phyloP scores from a whole-genome alignment of 1,284 basidiomycete genomes.

The Puccinia hordei region DNA sequence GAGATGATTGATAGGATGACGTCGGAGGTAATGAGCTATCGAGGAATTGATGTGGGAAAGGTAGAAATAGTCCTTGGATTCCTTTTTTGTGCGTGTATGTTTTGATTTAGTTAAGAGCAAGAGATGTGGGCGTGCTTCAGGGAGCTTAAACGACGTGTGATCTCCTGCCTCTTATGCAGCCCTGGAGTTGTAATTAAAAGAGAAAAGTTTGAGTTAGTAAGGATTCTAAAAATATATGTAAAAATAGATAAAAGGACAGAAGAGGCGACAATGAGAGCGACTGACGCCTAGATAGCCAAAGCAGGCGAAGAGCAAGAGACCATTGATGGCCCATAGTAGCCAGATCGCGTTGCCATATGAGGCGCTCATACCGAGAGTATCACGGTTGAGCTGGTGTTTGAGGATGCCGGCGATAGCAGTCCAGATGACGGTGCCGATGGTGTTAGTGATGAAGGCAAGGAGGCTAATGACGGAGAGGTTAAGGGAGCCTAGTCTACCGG shows the following conservation, averaged over 20 bases:
- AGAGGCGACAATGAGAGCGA: background rate
- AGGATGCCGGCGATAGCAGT: slow-evolving; percentile 34
- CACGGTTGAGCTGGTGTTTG: slow-evolving; percentile 23
- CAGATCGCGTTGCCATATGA: slow-evolving; percentile 43
- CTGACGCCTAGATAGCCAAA: slow-evolving; percentile 28
- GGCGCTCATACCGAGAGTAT: slow-evolving; percentile 20
- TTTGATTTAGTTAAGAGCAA: no score
- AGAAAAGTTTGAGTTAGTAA: background rate
- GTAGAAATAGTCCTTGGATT: background rate
- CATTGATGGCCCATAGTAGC: slow-evolving; percentile 39
- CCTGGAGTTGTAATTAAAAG: background rate
- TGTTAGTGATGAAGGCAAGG: slow-evolving; percentile 24
- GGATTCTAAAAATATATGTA: background rate
- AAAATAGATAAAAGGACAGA: background rate
- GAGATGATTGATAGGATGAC: no score
- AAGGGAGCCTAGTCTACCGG: slow-evolving; percentile 7
- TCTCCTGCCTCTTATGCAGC: slow-evolving; percentile 1
- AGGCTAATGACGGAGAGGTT: slow-evolving; percentile 15
- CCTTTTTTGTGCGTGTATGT: background rate
- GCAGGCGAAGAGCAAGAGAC: slow-evolving; percentile 1
- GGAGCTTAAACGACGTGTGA: background rate
- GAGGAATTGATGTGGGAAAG: background rate
- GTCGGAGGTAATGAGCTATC: background rate
- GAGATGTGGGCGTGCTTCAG: background rate
- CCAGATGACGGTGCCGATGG: slow-evolving; percentile 47